Base-by-base conservation (phyloP, 352 stramenopile species). In the Blastocystis sp. region DNA sequence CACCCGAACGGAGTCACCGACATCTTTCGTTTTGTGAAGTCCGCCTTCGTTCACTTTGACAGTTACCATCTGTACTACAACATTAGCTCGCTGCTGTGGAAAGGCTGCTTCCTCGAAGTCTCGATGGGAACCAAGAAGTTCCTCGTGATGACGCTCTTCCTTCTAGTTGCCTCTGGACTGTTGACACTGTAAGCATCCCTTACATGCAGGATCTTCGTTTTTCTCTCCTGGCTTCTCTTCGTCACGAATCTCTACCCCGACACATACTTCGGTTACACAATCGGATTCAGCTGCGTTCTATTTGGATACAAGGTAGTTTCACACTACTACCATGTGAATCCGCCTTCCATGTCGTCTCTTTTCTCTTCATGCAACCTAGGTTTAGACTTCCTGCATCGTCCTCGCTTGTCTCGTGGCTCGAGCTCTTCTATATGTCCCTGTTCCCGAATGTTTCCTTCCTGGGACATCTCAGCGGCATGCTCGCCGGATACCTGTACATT, bases 71-170 rank as follows among this genome's bases (percentile, higher is more conserved):
- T 79, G 32, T 79, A 79, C 40, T 79, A 79, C 57, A 79, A 79
- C 40, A n/a, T 79, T 36, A 79, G 69, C 49, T 79, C 69, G 6
- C 29, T 79, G 24, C 69, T 79, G n/a, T 79, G 69, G 69, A 79
- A 79, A 21, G 48, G 48, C 21, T 61, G 27, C 1, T 59, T 63
- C 40, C 40, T 79, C 6, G 69, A 79, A 65, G 32, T 79, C 4
- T 24, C 38, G 0, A 79, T 42, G 34, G 69, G 69, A 67, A 44
- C 61, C 36, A 72, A 72, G 42, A 24, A 21, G 0, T 72, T 72
- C 61, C 2, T 48, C 18, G 0, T 72, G 1, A 72, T 72, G 61
- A 72, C 61, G 4, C 8, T 48, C 29, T 72, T 72, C 40, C 32
- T 72, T 3, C 16, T 44, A 1, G 18, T 72, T n/a, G 61, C 42